Evolutionary conservation across 352 stramenopile species (phyloP), one percentile per base, ranked within the genome.

Genomic region (Phytophthora melonis): DNA sequence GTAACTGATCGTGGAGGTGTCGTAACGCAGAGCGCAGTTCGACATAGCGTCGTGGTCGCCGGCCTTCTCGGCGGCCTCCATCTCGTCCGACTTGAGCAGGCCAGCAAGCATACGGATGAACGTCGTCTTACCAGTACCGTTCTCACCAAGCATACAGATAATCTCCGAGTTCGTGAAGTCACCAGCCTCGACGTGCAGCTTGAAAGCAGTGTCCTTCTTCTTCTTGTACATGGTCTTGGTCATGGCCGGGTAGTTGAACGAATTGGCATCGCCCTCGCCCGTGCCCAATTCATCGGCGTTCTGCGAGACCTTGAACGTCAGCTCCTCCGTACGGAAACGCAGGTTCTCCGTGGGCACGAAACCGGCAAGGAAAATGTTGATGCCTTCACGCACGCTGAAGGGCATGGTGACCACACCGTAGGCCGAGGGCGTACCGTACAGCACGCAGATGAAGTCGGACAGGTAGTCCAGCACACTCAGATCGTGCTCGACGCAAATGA

Each of bases 351-450:
- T 99, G 27, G 97, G 98, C 45, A 99, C 96, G 76, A 99, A 99
- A 56, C 98, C 98, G 0, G 98, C 93, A 63, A 99, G 89, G 85
- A 99, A 99, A 56, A 99, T 98, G 88, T 99, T 99, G 85, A 99
- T 99, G 68, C 98, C 98, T 81, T 99, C 97, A 70, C 98, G 93
- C 47, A 99, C 98, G 76, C 94, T 98, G 83, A 99, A 99, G 4
- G 98, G 98, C 98, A 99, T 99, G 47, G 98, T 99, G 30, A 99
- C 98, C 25, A 99, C 98, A 72, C 98, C 98, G 87, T 99, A 99
- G 30, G 95, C 98, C 55, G 95, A 98, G 21, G 98, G 95, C 62
- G 87, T 97, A 54, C 98, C 98, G 80, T 99, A 99, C 10, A 99
- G 84, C 79, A 99, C 98, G 82, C 98, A 99, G 74, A 99, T 98